phyloP scores from a whole-genome alignment of 768 basidiomycete genomes.

The Leccinum incarnatum region DNA sequence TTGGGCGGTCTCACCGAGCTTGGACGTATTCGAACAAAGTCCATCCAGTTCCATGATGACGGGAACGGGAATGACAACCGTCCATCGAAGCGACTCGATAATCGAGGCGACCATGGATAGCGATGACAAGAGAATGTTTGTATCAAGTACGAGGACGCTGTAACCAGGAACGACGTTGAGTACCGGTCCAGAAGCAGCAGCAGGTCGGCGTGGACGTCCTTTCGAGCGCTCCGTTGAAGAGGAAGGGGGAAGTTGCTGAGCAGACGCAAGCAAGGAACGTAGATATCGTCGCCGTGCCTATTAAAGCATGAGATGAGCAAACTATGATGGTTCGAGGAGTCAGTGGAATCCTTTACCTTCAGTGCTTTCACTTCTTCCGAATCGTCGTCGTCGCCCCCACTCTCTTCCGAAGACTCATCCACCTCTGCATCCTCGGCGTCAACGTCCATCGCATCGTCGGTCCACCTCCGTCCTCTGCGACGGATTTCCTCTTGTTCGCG shows the following conservation, averaged over 20 bases:
- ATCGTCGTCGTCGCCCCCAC: slow-evolving; percentile 63
- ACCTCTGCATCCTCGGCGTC: slow-evolving; percentile 54
- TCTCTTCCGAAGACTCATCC: slow-evolving; percentile 43
- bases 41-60: slow-evolving; percentile 98
- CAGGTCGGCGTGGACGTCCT: slow-evolving; percentile 27
- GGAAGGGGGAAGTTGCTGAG: slow-evolving; percentile 31
- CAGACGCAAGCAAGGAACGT: slow-evolving; percentile 57
- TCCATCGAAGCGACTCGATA: slow-evolving; percentile 82
- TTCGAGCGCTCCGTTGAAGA: slow-evolving; percentile 28
- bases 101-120: slow-evolving; percentile 69
- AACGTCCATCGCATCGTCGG: slow-evolving; percentile 69
- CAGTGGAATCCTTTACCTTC: slow-evolving; percentile 50
- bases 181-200: slow-evolving; percentile 35
- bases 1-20: slow-evolving; percentile 73
- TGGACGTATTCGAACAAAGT: slow-evolving; percentile 59
- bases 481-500: slow-evolving; percentile 67
- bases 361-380: slow-evolving; percentile 73
- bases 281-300: slow-evolving; percentile 77
- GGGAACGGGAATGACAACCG: slow-evolving; percentile 85
- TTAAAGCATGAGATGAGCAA: slow-evolving; percentile 3
- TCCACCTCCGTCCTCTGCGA: slow-evolving; percentile 58
- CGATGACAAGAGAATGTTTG: slow-evolving; percentile 89
- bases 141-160: slow-evolving; percentile 89
- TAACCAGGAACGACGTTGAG: slow-evolving; percentile 77
- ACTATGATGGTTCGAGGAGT: slow-evolving; percentile 2